Evolutionary conservation across 2,329 filamentous ascomycete genomes (phyloP).

Genomic region (Fusarium guadeloupense): DNA sequence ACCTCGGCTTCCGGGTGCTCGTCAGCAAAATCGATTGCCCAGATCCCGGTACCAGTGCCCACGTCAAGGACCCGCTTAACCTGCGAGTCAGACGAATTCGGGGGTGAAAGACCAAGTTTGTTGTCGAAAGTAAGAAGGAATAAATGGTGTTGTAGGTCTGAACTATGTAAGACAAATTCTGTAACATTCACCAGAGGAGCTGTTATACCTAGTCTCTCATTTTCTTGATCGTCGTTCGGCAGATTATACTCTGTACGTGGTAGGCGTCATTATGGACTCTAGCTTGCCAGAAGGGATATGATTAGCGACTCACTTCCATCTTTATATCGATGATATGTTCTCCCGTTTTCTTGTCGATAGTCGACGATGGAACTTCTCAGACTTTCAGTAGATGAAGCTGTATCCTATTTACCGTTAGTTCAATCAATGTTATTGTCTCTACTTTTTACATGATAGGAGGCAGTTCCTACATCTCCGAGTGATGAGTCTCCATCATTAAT

Average conservation of each 20-base stretch:
- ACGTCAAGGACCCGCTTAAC: background rate
- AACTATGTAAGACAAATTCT: too few species aligned
- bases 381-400: constrained; percentile 11
- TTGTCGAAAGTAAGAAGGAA: background rate
- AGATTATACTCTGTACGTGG: background rate
- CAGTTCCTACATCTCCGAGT: background rate
- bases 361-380: constrained; percentile 11
- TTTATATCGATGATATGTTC: constrained; percentile 11
- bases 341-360: constrained; percentile 6
- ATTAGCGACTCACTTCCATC: constrained; percentile 9
- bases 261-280: background rate
- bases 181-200: too few species aligned
- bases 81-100: background rate
- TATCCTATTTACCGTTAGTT: background rate
- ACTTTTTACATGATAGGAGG: rapidly evolving
- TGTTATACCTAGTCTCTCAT: constrained; percentile 8
- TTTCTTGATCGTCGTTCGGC: constrained; percentile 8
- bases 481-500: background rate
- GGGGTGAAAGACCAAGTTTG: background rate
- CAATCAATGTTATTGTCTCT: background rate
- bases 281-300: too few species aligned
- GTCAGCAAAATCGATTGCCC: background rate
- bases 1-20: background rate
- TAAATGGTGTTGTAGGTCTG: background rate
- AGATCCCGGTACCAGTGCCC: too few species aligned